phyloP scores from a whole-genome alignment of 352 stramenopile genomes.

The Pythium diclinum region DNA sequence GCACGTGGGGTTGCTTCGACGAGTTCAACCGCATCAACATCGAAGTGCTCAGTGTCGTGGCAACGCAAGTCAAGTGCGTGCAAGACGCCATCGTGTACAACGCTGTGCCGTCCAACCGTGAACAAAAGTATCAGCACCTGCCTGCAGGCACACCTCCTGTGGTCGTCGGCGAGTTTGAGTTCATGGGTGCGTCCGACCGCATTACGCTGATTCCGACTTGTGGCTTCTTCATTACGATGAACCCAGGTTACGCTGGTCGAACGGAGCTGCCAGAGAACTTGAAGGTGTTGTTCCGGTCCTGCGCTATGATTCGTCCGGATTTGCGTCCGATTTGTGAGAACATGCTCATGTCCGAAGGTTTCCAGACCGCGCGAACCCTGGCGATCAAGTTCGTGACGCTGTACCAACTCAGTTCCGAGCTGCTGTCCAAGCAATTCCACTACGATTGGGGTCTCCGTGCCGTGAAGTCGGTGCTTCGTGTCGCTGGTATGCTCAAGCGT shows the following conservation, averaged over 20 bases:
- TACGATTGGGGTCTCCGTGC: slow-evolving; percentile 89
- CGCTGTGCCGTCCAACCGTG: slow-evolving; percentile 92
- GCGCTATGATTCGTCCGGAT: slow-evolving; percentile 94
- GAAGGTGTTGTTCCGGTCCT: slow-evolving; percentile 92
- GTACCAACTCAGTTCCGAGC: slow-evolving; percentile 80
- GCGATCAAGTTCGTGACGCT: slow-evolving; percentile 93
- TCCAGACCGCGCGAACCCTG: slow-evolving; percentile 83
- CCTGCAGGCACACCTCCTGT: slow-evolving; percentile 92
- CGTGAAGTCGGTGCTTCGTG: slow-evolving; percentile 87
- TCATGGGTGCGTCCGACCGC: slow-evolving; percentile 82
- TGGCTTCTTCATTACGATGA: slow-evolving; percentile 96
- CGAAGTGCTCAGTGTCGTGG: slow-evolving; percentile 83
- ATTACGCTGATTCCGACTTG: slow-evolving; percentile 87
- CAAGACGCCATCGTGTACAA: slow-evolving; percentile 84
- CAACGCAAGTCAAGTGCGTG: slow-evolving; percentile 84
- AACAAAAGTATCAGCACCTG: slow-evolving; percentile 92
- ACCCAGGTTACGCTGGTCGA: slow-evolving; percentile 89
- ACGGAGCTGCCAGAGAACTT: slow-evolving; percentile 88
- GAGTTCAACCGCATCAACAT: slow-evolving; percentile 90
- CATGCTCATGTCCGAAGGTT: slow-evolving; percentile 90
- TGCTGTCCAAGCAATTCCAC: slow-evolving; percentile 91
- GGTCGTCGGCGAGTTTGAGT: slow-evolving; percentile 84
- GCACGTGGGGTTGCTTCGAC: slow-evolving; percentile 87
- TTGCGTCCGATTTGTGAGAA: slow-evolving; percentile 90
- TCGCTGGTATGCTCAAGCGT: slow-evolving; percentile 82